Conservation (phyloP, 2,329 filamentous ascomycete species). For the Neopestalotiopsis sp. region DNA sequence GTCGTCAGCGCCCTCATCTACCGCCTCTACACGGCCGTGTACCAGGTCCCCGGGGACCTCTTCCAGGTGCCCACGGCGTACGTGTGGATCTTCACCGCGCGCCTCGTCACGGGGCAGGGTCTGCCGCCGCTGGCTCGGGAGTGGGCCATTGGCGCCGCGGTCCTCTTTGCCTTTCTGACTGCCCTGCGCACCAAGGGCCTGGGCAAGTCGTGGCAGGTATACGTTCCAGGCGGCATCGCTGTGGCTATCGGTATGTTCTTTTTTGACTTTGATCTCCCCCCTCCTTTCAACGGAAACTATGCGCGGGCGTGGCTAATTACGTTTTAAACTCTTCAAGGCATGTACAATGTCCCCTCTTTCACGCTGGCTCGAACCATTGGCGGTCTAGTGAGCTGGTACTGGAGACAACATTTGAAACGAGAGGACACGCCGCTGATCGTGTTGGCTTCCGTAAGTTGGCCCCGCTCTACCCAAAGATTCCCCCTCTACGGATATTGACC, state of each 20-base stretch:
- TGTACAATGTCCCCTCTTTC: slow-evolving; percentile 98
- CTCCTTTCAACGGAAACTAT: background rate
- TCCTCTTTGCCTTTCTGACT: slow-evolving; percentile 76
- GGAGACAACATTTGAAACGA: slow-evolving; percentile 60
- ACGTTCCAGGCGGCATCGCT: slow-evolving; percentile 90
- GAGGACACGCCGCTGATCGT: slow-evolving; percentile 82
- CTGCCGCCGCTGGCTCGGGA: slow-evolving; percentile 83
- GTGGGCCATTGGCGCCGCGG: slow-evolving; percentile 76
- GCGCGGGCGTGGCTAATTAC: background rate
- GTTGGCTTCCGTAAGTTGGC: slow-evolving; percentile 68
- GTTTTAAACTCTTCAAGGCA: slow-evolving; percentile 60
- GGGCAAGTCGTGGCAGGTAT: slow-evolving; percentile 70
- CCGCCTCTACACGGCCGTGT: slow-evolving; percentile 84
- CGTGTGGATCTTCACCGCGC: slow-evolving; percentile 96
- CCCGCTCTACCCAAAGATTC: background rate
- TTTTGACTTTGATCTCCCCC: background rate
- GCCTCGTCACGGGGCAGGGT: slow-evolving; percentile 89
- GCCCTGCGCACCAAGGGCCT: slow-evolving; percentile 66
- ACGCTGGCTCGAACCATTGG: slow-evolving; percentile 87
- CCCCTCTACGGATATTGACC: background rate
- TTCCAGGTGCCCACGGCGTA: slow-evolving; percentile 95
- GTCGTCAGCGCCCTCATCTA: slow-evolving; percentile 88
- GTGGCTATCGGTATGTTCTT: slow-evolving; percentile 79
- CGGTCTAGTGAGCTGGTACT: slow-evolving; percentile 77
- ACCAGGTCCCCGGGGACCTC: slow-evolving; percentile 83